Conservation (phyloP, 352 stramenopile genomes). For the Globisporangium echinulatum region DNA sequence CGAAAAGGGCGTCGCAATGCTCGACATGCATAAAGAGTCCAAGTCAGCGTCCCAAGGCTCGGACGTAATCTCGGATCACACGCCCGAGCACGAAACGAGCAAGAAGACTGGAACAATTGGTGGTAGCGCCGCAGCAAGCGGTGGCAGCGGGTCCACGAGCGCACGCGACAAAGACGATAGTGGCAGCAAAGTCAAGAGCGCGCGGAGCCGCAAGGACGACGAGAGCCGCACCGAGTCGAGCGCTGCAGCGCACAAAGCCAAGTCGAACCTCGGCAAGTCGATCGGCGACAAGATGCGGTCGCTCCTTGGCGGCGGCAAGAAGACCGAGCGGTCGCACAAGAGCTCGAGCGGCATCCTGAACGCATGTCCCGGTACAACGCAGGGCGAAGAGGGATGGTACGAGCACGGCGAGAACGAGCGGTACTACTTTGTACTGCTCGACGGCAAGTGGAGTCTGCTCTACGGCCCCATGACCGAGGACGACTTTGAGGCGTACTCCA, state of each 20-base stretch:
- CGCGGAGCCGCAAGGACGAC: slow-evolving; percentile 38
- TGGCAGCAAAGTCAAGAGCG: slow-evolving; percentile 11
- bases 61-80: slow-evolving; percentile 15
- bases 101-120: slow-evolving; percentile 2
- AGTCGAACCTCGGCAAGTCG: slow-evolving; percentile 53
- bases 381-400: slow-evolving; percentile 86
- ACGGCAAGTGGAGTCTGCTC: slow-evolving; percentile 81
- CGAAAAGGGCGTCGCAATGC: slow-evolving; percentile 29
- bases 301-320: slow-evolving; percentile 66
- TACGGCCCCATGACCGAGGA: slow-evolving; percentile 83
- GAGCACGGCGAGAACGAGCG: slow-evolving; percentile 83
- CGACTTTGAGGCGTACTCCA: slow-evolving; percentile 72
- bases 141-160: not conserved
- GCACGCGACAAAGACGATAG: not conserved
- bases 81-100: slow-evolving; percentile 7
- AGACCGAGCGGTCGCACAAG: slow-evolving; percentile 52
- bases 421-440: slow-evolving; percentile 81
- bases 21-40: slow-evolving; percentile 20
- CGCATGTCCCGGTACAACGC: slow-evolving; percentile 64
- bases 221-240: slow-evolving; percentile 35
- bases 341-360: slow-evolving; percentile 76
- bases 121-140: not conserved
- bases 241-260: slow-evolving; percentile 26
- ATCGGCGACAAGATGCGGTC: slow-evolving; percentile 82
- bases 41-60: slow-evolving; percentile 15